Conservation (phyloP, 495 filamentous ascomycete species). For the Tuber indicum region DNA sequence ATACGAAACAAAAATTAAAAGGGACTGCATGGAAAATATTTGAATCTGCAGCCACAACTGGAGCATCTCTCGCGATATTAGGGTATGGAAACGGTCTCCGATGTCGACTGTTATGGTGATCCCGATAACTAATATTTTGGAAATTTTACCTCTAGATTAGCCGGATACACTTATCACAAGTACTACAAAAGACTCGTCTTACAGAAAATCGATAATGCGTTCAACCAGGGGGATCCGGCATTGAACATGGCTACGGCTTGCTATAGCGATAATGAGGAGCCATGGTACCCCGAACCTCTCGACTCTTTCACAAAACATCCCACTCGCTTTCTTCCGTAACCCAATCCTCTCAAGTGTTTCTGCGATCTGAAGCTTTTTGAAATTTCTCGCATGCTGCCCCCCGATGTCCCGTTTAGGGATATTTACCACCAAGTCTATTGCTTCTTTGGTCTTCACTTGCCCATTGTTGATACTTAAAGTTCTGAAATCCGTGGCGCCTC, state of each 20-base stretch:
- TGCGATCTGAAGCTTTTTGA: neutral
- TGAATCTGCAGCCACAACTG: constrained; percentile 76
- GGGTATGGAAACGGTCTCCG: constrained; percentile 49
- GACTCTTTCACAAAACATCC: constrained; percentile 6
- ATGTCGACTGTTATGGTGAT: neutral
- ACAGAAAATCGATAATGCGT: constrained; percentile 88
- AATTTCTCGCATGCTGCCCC: neutral
- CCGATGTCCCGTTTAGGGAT: neutral
- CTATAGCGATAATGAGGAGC: constrained; percentile 46
- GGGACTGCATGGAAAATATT: constrained; percentile 67
- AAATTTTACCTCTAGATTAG: constrained; percentile 51
- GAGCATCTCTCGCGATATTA: constrained; percentile 75
- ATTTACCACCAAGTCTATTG: neutral
- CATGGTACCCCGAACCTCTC: constrained; percentile 23
- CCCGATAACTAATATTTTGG: constrained; percentile 7
- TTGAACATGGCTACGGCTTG: constrained; percentile 76
- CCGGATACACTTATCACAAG: constrained; percentile 77
- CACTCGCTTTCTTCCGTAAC: constrained; percentile 13
- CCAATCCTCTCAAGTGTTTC: neutral
- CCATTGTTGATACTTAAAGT: neutral
- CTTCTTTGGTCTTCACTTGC: neutral
- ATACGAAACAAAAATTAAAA: constrained; percentile 39
- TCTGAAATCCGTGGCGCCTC: neutral
- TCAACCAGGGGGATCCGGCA: constrained; percentile 83
- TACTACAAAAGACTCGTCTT: constrained; percentile 87